These are phyloP conservation scores for Globisporangium emineosum DNA, from an alignment of 352 stramenopile species.

Conservation along the genomic window DNA sequence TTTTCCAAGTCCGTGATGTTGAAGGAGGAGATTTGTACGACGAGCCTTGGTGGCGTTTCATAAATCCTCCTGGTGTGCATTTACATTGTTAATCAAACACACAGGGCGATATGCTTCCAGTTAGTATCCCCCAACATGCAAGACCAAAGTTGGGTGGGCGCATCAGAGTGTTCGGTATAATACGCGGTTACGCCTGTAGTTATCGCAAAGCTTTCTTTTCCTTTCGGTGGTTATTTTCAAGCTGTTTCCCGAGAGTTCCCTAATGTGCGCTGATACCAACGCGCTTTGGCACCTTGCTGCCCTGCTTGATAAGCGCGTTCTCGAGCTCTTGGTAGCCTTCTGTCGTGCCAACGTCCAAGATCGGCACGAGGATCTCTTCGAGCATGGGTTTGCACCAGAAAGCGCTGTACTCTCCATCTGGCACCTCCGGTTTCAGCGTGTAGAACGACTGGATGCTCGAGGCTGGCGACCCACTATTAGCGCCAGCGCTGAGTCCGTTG, in stretches of 20 bases:
- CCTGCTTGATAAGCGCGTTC: background rate
- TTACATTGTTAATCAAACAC: too few species aligned
- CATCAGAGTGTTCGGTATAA: too few species aligned
- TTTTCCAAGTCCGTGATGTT: too few species aligned
- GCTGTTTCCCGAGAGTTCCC: too few species aligned
- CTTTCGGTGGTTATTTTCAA: too few species aligned
- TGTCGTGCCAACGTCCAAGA: background rate
- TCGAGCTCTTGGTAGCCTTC: background rate
- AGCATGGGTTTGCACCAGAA: background rate
- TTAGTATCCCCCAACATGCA: too few species aligned
- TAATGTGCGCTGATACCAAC: background rate
- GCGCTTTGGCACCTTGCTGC: background rate
- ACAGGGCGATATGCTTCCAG: too few species aligned
- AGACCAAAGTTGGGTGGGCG: too few species aligned
- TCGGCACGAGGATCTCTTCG: background rate
- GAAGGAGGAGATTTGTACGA: too few species aligned
- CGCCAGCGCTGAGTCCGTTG: background rate
- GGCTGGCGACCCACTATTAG: background rate
- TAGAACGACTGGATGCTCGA: slow-evolving; percentile 4
- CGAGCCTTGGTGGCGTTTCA: too few species aligned
- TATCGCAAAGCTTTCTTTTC: background rate
- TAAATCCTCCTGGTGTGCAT: too few species aligned
- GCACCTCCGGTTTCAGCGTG: background rate
- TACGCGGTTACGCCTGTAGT: too few species aligned
- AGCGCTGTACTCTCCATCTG: background rate